Evolutionary conservation across 2,329 filamentous ascomycete genomes (phyloP).

Genomic region (Claviceps paspali): DNA sequence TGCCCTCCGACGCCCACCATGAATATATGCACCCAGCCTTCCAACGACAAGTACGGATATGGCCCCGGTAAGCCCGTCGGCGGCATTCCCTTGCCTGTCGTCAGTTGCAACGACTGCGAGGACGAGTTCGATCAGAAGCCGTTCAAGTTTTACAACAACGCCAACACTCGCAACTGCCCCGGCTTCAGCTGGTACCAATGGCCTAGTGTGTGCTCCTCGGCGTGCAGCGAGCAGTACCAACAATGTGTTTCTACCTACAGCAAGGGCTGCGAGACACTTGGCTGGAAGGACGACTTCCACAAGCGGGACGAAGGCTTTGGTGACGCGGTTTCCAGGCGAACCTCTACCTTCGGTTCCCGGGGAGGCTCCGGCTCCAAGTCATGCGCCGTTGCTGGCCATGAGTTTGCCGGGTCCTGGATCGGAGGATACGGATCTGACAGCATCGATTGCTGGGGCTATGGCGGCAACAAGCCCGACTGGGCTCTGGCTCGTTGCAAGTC

Average conservation of each 20-base stretch:
- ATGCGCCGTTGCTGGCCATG: constrained; percentile 5
- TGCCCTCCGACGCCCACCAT: constrained; percentile 31
- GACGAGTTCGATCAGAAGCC: constrained; percentile 25
- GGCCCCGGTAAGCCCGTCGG: constrained; percentile 45
- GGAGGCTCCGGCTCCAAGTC: background rate
- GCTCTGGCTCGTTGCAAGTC: constrained; percentile 28
- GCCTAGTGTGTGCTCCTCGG: constrained; percentile 30
- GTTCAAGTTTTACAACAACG: constrained; percentile 37
- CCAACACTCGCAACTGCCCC: constrained; percentile 26
- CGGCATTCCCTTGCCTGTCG: constrained; percentile 33
- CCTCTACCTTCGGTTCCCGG: background rate
- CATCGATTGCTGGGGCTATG: constrained; percentile 11
- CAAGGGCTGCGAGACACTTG: constrained; percentile 27
- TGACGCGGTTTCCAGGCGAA: constrained; percentile 11
- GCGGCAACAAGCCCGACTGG: constrained; percentile 17
- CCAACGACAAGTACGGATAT: constrained; percentile 46
- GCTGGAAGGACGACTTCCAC: constrained; percentile 13
- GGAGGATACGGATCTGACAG: constrained; percentile 5
- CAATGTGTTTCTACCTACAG: constrained; percentile 33
- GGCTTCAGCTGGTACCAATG: constrained; percentile 24
- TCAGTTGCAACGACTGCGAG: constrained; percentile 38
- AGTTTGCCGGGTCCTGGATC: constrained; percentile 6
- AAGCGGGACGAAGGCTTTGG: constrained; percentile 12
- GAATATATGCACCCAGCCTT: constrained; percentile 39
- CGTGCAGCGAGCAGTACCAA: constrained; percentile 37